Base-by-base conservation (phyloP, 768 basidiomycete genomes). In the Serendipita sp. region DNA sequence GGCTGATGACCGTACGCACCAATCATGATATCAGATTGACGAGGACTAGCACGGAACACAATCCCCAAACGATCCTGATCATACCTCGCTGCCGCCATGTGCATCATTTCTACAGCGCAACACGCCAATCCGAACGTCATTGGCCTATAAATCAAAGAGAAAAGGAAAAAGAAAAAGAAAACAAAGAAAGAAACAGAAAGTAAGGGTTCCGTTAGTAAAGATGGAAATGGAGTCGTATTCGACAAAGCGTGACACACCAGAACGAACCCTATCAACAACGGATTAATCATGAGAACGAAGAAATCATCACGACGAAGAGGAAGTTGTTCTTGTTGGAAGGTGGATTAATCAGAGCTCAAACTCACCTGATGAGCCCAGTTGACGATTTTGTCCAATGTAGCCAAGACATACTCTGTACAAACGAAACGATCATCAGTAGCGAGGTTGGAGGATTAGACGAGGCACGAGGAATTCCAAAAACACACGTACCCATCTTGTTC, bases 71-170 rank as follows among this genome's bases (percentile, higher is more conserved):
- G 84, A 74, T 99, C 96, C 74, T 98, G 96, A 75, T 99, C 96
- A 74, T 98, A 99, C 65, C 96, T 85, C 16, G 96, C 91, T 46
- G 96, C 94, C 60, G 96, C 96, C 93, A 98, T 95, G 78, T 99
- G 96, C 94, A 96, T 97, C 89, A 91, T 91, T 78, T 99, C 96
- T 36, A 99, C 96, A 28, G 96, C 96, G 75, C 96, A 99, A 75
- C 96, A 99, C 3, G 96, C 96, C 63, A 99, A 83, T 76, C 88
- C 91, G 74, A 89, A 94, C 60, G 94, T 97, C 94, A 98, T 97
- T 8, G 96, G 96, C 96, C 96, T 98, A 97, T 95, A 45, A 92
- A 95, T 41, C 38, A 41, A 13, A 13, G 13, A 7, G 7, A 41
- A 7, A 13, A 7, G 35, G 56, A 35, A 30, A 16, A 16, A 60